Percentiles rank a stretch among this genome's conserved stretches.
These are phyloP conservation scores for Kalmusia sp. DNA, from an alignment of 2,329 filamentous ascomycete genomes.

Conservation along the genomic window DNA sequence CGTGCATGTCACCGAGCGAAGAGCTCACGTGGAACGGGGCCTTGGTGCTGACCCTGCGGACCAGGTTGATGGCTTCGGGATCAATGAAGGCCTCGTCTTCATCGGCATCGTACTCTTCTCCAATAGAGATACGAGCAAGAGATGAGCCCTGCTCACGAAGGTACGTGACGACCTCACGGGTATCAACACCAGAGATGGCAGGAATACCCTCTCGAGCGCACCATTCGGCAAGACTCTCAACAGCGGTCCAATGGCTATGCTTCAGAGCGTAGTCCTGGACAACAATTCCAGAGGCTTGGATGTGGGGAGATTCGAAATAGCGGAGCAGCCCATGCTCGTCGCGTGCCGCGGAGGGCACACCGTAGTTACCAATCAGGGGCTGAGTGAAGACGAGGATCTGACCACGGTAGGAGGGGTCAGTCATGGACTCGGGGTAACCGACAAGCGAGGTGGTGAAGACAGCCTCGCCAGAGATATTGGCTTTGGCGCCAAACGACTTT, in stretches of 20 bases:
- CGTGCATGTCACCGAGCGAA: constrained; percentile 81
- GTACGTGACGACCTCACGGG: constrained; percentile 92
- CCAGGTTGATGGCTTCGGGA: constrained; percentile 94
- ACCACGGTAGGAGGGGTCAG: constrained; percentile 74
- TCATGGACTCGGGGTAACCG: constrained; percentile 91
- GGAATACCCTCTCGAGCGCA: constrained; percentile 95
- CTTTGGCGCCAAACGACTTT: constrained; percentile 94
- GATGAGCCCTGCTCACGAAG: constrained; percentile 97
- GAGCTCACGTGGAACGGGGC: constrained; percentile 95
- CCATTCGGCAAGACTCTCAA: constrained; percentile 92
- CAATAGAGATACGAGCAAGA: constrained; percentile 90
- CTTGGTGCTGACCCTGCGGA: constrained; percentile 96
- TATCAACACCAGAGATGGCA: constrained; percentile 95
- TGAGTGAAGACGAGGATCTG: constrained; percentile 99
- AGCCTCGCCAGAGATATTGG: constrained; percentile 96
- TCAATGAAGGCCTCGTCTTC: constrained; percentile 97
- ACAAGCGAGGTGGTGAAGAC: constrained; percentile 99
- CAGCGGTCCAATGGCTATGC: constrained; percentile 99
- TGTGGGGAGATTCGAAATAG: constrained; percentile 98
- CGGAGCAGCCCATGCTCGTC: constrained; percentile 91
- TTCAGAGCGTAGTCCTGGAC: constrained; percentile 92
- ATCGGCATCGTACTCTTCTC: constrained; percentile 97
- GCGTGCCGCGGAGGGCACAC: constrained; percentile 84
- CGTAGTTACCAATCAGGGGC: constrained; percentile 97
- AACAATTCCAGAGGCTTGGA: constrained; percentile 94